Base-by-base conservation (phyloP, 2,329 filamentous ascomycete species). In the Sporothrix pseudoabietina region DNA sequence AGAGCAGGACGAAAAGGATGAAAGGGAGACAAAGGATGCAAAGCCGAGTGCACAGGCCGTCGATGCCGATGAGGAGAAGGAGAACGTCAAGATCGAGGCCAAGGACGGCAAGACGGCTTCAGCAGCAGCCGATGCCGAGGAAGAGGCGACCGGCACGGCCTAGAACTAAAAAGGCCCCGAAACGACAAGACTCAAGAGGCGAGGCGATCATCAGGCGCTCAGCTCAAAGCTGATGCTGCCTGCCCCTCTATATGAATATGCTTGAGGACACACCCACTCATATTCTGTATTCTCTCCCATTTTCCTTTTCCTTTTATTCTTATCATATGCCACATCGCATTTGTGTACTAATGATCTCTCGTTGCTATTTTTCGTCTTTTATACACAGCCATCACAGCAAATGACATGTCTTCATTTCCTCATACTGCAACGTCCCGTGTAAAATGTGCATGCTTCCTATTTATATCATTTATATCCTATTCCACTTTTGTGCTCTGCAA, bases 1-100 rank as follows among this genome's bases (percentile, higher is more conserved):
- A 54, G 70, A 78, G 1, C 77, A 76, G 5, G 77, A 78, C n/a
- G 77, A 76, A 22, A 73, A 78, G 47, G 76, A 75, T n/a, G 77
- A 76, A 22, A 73, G 77, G 47, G 76, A 75, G n/a, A 71, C 77
- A 35, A 71, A 70, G 12, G 77, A 79, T 41, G 71, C 69, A 22
- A 75, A 76, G 7, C 26, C 49, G 16, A n/a, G 16, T 6, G 71
- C 41, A n/a, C 41, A 55, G 16, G 26, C 16, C 4, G 41, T 32
- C 19, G 41, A 49, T 30, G 63, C 80, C 4, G 80, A 81, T 63
- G 77, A 80, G 66, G 76, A 72, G 47, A 72, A 77, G 57, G 73
- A 74, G 26, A 68, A 59, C 19, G 32, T 55, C 39, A 22, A 55
- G 26, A 35, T 47, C 14, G 49, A 69, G 47, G n/a, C 59, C 12